Conservation (phyloP, 106 monocot species). For the Dactylorhiza incarnata region DNA sequence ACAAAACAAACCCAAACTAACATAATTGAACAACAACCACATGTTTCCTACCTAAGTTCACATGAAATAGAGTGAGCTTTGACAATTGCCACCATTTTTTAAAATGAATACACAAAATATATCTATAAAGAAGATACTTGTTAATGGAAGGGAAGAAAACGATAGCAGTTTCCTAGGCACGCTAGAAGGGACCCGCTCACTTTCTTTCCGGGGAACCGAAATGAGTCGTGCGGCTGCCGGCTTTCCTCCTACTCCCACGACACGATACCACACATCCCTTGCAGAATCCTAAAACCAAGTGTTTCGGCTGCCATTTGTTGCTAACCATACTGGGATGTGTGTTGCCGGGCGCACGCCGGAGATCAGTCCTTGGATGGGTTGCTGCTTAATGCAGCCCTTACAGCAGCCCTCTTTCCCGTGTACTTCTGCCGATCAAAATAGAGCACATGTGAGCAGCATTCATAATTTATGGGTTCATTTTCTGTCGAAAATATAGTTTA, state of each 20-base stretch:
- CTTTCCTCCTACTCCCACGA: neutral
- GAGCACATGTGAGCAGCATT: too few species aligned
- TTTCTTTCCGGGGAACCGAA: neutral
- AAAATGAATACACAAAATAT: neutral
- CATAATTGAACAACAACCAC: neutral
- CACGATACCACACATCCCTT: neutral
- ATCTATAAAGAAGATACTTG: neutral
- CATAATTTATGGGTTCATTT: too few species aligned
- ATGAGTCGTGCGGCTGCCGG: neutral
- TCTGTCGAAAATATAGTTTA: too few species aligned
- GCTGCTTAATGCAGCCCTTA: slow-evolving; percentile 5
- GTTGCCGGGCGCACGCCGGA: neutral
- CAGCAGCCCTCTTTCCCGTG: slow-evolving; percentile 22
- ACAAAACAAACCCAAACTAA: neutral
- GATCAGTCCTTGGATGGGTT: slow-evolving; percentile 22
- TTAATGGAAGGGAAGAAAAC: neutral
- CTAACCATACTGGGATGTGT: neutral
- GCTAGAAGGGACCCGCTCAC: neutral
- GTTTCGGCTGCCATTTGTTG: neutral
- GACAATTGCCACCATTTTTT: neutral
- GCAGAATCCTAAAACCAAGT: neutral
- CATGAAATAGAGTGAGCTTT: neutral
- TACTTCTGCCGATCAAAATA: slow-evolving; percentile 22
- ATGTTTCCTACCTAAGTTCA: neutral
- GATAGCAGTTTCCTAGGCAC: neutral